Percentiles rank a stretch among this genome's conserved stretches.
Conservation (phyloP, 768 basidiomycete species). For the Goffeauzyma gilvescens region DNA sequence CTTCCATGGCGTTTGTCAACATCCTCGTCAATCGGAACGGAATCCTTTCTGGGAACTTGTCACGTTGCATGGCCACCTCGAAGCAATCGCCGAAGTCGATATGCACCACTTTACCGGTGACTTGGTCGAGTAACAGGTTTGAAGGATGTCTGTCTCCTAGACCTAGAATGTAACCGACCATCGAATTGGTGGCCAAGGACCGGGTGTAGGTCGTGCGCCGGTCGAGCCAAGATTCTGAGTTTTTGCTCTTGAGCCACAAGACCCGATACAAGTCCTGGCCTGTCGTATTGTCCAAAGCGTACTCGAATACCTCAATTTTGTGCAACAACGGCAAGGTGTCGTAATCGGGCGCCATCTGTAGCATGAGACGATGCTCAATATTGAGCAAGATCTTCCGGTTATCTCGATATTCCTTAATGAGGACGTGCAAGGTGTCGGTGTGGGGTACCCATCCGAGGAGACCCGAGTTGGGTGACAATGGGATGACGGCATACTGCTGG, state of each 20-base stretch:
- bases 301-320: constrained; percentile 98
- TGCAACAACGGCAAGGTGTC: constrained; percentile 82
- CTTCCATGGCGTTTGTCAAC: constrained; percentile 99
- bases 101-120: constrained; percentile 85
- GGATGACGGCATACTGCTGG: constrained; percentile 78
- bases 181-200: constrained; percentile 86
- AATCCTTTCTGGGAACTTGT: constrained; percentile 97
- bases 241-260: constrained; percentile 82
- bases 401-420: constrained; percentile 89
- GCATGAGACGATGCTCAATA: constrained; percentile 96
- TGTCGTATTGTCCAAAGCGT: constrained; percentile 92
- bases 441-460: constrained; percentile 88
- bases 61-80: constrained; percentile 90
- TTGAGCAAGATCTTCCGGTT: constrained; percentile 89
- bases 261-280: constrained; percentile 95
- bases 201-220: constrained; percentile 87
- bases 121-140: constrained; percentile 76
- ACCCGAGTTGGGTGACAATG: constrained; percentile 86
- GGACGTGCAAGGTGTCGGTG: constrained; percentile 84
- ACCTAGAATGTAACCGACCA: constrained; percentile 95
- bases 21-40: constrained; percentile 95
- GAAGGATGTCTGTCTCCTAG: constrained; percentile 96
- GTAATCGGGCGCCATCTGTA: constrained; percentile 99
- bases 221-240: constrained; percentile 96
- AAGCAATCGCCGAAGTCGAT: constrained; percentile 70